phyloP scores from a whole-genome alignment of 108 stramenopile genomes.

The Conticribra guillardii region DNA sequence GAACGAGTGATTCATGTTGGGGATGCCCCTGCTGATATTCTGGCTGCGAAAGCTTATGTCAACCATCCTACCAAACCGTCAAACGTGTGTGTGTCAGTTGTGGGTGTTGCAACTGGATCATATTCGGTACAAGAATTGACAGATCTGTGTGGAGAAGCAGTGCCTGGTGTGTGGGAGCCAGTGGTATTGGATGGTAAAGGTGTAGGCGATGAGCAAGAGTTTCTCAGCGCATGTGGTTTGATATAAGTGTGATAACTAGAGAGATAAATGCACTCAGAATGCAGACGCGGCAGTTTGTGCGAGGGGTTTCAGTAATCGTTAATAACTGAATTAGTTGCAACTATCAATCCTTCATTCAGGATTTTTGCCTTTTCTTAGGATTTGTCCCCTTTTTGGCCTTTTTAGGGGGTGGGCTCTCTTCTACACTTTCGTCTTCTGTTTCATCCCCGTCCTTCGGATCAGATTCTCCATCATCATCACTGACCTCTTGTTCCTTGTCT shows the following conservation, averaged over 20 bases:
- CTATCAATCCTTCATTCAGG: too few species aligned
- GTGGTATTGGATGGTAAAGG: slow-evolving; percentile 50
- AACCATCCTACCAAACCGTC: slow-evolving; percentile 14
- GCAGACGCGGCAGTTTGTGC: too few species aligned
- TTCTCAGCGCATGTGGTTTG: slow-evolving; percentile 19
- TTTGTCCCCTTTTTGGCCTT: background rate
- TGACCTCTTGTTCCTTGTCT: background rate
- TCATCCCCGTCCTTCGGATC: background rate
- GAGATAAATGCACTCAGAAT: too few species aligned
- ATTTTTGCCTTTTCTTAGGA: too few species aligned
- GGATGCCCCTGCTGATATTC: slow-evolving; percentile 66
- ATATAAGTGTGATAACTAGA: background rate
- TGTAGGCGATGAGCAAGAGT: slow-evolving; percentile 22
- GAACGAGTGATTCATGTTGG: slow-evolving; percentile 58
- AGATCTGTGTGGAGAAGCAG: slow-evolving; percentile 48
- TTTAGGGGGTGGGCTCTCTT: background rate
- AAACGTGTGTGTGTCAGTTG: slow-evolving; percentile 44
- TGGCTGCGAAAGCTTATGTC: slow-evolving; percentile 56
- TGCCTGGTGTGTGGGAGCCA: slow-evolving; percentile 58
- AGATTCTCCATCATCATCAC: background rate
- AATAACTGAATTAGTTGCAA: too few species aligned
- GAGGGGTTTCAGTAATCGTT: too few species aligned
- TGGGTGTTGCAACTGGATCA: slow-evolving; percentile 64
- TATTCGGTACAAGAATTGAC: slow-evolving; percentile 51
- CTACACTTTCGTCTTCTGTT: background rate